phyloP scores from a whole-genome alignment of 1,139 yeast species.

The Barnettozyma hawaiiensis region DNA sequence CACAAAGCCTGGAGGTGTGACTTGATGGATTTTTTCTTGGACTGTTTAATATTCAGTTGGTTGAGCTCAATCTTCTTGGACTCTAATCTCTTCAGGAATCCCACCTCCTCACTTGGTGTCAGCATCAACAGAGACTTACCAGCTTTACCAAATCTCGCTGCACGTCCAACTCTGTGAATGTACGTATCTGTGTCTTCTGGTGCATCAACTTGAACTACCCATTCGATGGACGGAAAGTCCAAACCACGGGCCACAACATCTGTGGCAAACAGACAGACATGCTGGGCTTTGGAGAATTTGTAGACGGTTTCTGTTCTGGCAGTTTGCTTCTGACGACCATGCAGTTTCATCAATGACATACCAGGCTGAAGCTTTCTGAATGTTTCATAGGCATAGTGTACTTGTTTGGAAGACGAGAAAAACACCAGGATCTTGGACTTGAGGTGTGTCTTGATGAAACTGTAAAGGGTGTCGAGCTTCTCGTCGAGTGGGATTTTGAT shows the following conservation, averaged over 20 bases:
- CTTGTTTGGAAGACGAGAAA: slow-evolving; percentile 90
- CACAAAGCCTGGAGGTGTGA: slow-evolving; percentile 85
- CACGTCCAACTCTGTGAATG: slow-evolving; percentile 94
- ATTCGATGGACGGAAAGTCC: slow-evolving; percentile 94
- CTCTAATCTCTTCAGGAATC: slow-evolving; percentile 60
- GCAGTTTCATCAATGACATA: slow-evolving; percentile 82
- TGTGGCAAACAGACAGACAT: slow-evolving; percentile 88
- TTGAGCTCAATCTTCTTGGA: slow-evolving; percentile 63
- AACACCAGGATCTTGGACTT: slow-evolving; percentile 83
- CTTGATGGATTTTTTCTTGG: slow-evolving; percentile 72
- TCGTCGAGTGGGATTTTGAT: slow-evolving; percentile 67
- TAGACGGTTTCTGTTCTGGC: slow-evolving; percentile 86
- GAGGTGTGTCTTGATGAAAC: slow-evolving; percentile 84
- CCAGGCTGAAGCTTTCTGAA: slow-evolving; percentile 95
- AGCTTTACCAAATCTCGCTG: slow-evolving; percentile 86
- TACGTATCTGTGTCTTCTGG: slow-evolving; percentile 96
- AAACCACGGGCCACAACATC: slow-evolving; percentile 97
- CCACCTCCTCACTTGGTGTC: slow-evolving; percentile 78
- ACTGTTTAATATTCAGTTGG: slow-evolving; percentile 67
- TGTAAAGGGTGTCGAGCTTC: slow-evolving; percentile 80
- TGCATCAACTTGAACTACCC: slow-evolving; percentile 95
- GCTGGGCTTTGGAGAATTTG: slow-evolving; percentile 79
- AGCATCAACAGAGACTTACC: slow-evolving; percentile 85
- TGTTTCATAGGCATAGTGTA: slow-evolving; percentile 86
- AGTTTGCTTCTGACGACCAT: slow-evolving; percentile 93